phyloP scores from a whole-genome alignment of 2,329 filamentous ascomycete genomes.

The Cladosporium austrohemisphaericum region DNA sequence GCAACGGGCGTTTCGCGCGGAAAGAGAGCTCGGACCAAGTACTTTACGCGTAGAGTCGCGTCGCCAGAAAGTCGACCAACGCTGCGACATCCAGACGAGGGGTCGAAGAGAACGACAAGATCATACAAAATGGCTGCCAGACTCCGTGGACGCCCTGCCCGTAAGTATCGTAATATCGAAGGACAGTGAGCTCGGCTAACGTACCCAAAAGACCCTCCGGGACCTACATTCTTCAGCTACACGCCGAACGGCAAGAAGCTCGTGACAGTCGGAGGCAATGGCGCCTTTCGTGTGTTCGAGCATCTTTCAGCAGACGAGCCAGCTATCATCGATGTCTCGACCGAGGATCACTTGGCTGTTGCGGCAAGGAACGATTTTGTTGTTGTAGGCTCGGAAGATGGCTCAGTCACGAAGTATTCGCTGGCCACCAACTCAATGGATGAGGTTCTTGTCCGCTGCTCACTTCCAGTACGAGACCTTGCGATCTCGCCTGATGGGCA shows the following conservation, averaged over 20 bases:
- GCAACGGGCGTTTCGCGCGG: neutral
- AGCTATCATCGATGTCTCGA: constrained; percentile 83
- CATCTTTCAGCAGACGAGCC: constrained; percentile 91
- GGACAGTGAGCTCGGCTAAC: neutral
- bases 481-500: constrained; percentile 74
- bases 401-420: constrained; percentile 92
- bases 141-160: constrained; percentile 60
- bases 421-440: constrained; percentile 71
- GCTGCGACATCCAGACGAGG: constrained; percentile 7
- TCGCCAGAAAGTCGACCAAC: neutral
- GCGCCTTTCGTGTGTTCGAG: constrained; percentile 86
- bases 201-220: constrained; percentile 68
- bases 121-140: constrained; percentile 38
- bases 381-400: constrained; percentile 86
- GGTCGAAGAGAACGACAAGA: neutral
- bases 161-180: constrained; percentile 35
- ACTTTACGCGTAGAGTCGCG: constrained; percentile 7
- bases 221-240: constrained; percentile 82
- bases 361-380: constrained; percentile 77
- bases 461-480: constrained; percentile 83
- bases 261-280: constrained; percentile 89
- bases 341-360: constrained; percentile 79
- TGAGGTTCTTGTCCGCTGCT: constrained; percentile 74
- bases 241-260: constrained; percentile 83
- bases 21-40: neutral